Conservation (phyloP, 352 stramenopile species). For the Pythium folliculosum region DNA sequence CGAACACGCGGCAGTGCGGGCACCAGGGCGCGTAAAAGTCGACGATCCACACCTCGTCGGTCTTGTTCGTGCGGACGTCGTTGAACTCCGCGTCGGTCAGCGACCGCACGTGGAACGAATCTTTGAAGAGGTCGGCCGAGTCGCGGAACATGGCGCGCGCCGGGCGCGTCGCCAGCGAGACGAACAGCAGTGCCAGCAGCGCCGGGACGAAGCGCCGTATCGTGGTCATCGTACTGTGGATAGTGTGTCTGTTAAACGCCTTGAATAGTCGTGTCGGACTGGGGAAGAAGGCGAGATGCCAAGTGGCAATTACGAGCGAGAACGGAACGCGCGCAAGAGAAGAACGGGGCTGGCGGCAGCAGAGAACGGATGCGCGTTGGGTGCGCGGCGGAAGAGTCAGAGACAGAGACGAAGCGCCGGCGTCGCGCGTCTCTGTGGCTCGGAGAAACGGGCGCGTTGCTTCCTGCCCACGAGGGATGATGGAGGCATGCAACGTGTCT, state of each 20-base stretch:
- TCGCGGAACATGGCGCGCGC: slow-evolving; percentile 40
- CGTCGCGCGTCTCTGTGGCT: slow-evolving; percentile 4
- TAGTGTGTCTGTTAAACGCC: background rate
- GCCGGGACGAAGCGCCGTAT: background rate
- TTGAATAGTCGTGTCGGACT: background rate
- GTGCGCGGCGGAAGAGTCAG: background rate
- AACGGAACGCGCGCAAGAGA: background rate
- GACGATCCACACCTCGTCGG: slow-evolving; percentile 68
- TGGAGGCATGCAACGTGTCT: slow-evolving; percentile 24
- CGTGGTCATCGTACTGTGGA: background rate
- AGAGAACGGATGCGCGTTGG: background rate
- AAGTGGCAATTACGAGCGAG: too few relatives aligned
- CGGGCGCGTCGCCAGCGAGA: background rate
- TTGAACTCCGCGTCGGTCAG: slow-evolving; percentile 43
- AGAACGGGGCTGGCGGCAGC: background rate
- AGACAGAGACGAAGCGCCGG: background rate
- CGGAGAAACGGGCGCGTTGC: background rate
- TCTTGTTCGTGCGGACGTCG: slow-evolving; percentile 45
- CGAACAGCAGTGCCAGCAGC: slow-evolving; percentile 3
- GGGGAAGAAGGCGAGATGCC: background rate
- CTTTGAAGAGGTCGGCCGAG: slow-evolving; percentile 59
- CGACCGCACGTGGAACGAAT: slow-evolving; percentile 62
- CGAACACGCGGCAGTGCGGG: slow-evolving; percentile 78
- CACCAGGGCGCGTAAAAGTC: slow-evolving; percentile 89
- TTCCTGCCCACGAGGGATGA: background rate